These are phyloP conservation scores for Hypoxylon fragiforme DNA, from an alignment of 495 filamentous ascomycete genomes.

Conservation along the genomic window DNA sequence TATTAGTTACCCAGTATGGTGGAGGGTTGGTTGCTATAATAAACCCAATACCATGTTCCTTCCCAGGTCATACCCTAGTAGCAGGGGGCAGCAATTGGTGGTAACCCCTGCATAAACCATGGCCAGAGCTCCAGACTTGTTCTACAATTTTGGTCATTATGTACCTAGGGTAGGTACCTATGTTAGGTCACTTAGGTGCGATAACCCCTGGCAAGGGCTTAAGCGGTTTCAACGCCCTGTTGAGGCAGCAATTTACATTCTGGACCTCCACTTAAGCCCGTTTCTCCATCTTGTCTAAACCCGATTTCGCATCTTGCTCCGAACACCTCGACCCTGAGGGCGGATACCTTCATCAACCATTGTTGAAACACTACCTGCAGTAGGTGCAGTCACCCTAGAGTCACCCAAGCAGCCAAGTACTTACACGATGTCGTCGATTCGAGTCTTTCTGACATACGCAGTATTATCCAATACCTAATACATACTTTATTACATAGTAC, in stretches of 20 bases:
- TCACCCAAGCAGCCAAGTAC: not conserved
- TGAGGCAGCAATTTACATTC: constrained; percentile 26
- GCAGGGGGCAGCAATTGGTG: constrained; percentile 10
- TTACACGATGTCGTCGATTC: constrained; percentile 5
- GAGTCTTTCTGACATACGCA: too few species aligned
- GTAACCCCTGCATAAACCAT: constrained; percentile 12
- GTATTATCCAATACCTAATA: too few species aligned
- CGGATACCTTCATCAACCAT: constrained; percentile 26
- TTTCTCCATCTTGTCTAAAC: constrained; percentile 30
- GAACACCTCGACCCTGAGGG: constrained; percentile 23
- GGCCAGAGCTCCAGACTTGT: constrained; percentile 12
- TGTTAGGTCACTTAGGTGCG: too few species aligned
- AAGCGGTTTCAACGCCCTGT: constrained; percentile 30
- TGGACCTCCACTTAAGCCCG: constrained; percentile 24
- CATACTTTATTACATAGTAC: too few species aligned
- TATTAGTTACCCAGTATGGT: too few species aligned
- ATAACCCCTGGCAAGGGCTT: constrained; percentile 9
- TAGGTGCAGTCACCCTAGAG: not conserved
- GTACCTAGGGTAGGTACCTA: too few species aligned
- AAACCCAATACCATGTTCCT: too few species aligned
- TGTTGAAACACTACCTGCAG: constrained; percentile 26
- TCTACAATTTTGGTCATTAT: not conserved
- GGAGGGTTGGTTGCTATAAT: too few species aligned
- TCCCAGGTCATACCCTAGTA: constrained; percentile 13
- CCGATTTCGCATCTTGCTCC: constrained; percentile 26